A percentile compares a stretch with the other conserved stretches of the same genome.
phyloP scores from a whole-genome alignment of 352 stramenopile species.

The Poterioochromonas sp. region DNA sequence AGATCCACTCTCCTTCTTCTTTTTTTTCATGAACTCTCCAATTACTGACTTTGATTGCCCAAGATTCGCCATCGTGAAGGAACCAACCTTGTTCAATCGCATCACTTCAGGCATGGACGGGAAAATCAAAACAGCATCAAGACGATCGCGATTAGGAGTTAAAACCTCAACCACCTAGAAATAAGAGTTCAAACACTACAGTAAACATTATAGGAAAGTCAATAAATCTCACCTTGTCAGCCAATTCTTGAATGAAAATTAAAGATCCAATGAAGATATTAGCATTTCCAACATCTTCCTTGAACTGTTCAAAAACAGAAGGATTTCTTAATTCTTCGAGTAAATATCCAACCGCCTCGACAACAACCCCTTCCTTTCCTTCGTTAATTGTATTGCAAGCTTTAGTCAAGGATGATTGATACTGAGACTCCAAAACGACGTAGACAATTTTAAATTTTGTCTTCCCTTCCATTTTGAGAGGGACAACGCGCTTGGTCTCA shows the following conservation, averaged over 20 bases:
- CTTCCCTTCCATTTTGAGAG: constrained; percentile 49
- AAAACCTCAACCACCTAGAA: constrained; percentile 59
- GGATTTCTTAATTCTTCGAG: constrained; percentile 63
- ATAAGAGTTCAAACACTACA: neutral
- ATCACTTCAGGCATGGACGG: constrained; percentile 75
- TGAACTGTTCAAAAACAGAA: constrained; percentile 56
- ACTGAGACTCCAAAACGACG: constrained; percentile 72
- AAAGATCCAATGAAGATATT: constrained; percentile 74
- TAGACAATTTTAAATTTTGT: constrained; percentile 73
- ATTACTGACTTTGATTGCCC: constrained; percentile 70
- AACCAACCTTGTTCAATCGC: constrained; percentile 71
- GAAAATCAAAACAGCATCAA: constrained; percentile 66
- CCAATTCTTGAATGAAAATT: constrained; percentile 75
- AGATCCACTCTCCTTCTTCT: constrained; percentile 67
- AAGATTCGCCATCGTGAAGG: constrained; percentile 72
- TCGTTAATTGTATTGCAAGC: constrained; percentile 70
- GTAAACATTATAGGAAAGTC: neutral
- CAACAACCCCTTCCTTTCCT: constrained; percentile 61
- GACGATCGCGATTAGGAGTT: constrained; percentile 55
- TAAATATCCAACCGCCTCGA: constrained; percentile 73
- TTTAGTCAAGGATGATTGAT: constrained; percentile 66
- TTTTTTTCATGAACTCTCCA: constrained; percentile 77
- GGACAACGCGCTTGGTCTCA: constrained; percentile 60
- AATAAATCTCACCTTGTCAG: constrained; percentile 51
- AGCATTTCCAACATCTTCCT: constrained; percentile 62